A percentile compares a stretch with the other conserved stretches of the same genome.
Evolutionary conservation across 345 rosid genomes (phyloP).

Genomic region (Camelina laxa): DNA sequence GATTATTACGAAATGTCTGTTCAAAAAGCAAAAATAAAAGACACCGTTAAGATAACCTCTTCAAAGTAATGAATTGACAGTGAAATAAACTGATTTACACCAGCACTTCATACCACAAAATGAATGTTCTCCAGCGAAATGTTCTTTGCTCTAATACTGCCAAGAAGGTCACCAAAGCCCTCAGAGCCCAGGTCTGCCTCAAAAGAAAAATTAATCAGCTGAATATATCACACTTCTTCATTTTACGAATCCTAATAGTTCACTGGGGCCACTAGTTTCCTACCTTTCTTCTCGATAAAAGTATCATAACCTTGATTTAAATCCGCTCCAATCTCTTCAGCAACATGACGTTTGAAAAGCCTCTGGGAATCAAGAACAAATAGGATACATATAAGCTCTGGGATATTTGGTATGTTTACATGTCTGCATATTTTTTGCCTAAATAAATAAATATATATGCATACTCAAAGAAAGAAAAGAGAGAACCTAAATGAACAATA

Average conservation of each 20-base stretch:
- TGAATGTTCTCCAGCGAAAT: constrained; percentile 90
- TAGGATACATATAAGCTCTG: constrained; percentile 27
- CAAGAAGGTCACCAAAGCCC: constrained; percentile 89
- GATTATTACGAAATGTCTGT: constrained; percentile 93
- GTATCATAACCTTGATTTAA: constrained; percentile 93
- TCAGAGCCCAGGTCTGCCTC: constrained; percentile 82
- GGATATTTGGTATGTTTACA: neutral
- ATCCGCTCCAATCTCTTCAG: constrained; percentile 90
- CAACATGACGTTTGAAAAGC: constrained; percentile 78
- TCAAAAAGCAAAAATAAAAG: constrained; percentile 18
- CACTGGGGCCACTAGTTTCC: constrained; percentile 41
- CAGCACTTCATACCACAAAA: constrained; percentile 75
- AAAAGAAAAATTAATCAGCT: constrained; percentile 36
- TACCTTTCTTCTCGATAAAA: constrained; percentile 80
- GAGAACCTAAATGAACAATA: constrained; percentile 29
- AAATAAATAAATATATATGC: neutral
- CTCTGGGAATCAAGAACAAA: constrained; percentile 56
- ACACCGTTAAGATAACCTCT: constrained; percentile 38
- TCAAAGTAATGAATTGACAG: constrained; percentile 5
- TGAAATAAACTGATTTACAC: constrained; percentile 23
- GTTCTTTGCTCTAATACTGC: constrained; percentile 78
- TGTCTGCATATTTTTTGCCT: neutral
- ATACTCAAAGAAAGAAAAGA: neutral
- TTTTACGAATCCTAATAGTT: constrained; percentile 2
- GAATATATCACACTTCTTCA: constrained; percentile 21